Evolutionary conservation across 306 rosid genomes (phyloP), one percentile per base, ranked within the genome.

Genomic region (Cucurbita moschata): DNA sequence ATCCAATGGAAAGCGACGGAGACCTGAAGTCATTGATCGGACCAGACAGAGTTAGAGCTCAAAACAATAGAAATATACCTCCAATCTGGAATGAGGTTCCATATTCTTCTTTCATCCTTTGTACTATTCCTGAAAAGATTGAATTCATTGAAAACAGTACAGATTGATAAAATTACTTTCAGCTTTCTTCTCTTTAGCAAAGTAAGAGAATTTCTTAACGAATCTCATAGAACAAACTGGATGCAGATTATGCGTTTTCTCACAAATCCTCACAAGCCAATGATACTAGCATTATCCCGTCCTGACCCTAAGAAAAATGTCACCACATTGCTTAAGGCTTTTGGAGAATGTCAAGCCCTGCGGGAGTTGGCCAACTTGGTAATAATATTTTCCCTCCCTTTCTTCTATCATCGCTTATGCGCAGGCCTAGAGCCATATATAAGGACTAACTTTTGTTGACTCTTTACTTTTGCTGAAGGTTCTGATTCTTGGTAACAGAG

Each of bases 291-390:
- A 73, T 52, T 90, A 83, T 88, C 96, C 10, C 88, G 96, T 9
- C 96, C 96, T n/a, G 96, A 90, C 82, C 96, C 95, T 0, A 90
- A 90, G 90, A 90, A 90, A 74, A 90, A 90, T 38, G 94, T 90
- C 65, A 90, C 86, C 66, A 88, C 95, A 44, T 77, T 90, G 86
- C 88, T 90, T 67, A 90, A 86, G 85, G 95, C 96, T 70, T 88
- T 85, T 77, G 96, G 96, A 72, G 95, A 90, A 79, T 86, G 92
- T 79, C 78, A 60, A 76, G 86, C 84, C 43, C 86, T 90, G 52
- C 76, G 90, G 72, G 93, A 90, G 82, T 78, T 90, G 43, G 94
- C 92, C 70, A 90, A 90, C 86, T 76, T 88, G 88, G 96, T 88
- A 71, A 77, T 18, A 59, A 8, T 35, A 43, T 21, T 6, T 10